Evolutionary conservation across 177 flowering plant species (phyloP).

Genomic region (Vitis hybrid): DNA sequence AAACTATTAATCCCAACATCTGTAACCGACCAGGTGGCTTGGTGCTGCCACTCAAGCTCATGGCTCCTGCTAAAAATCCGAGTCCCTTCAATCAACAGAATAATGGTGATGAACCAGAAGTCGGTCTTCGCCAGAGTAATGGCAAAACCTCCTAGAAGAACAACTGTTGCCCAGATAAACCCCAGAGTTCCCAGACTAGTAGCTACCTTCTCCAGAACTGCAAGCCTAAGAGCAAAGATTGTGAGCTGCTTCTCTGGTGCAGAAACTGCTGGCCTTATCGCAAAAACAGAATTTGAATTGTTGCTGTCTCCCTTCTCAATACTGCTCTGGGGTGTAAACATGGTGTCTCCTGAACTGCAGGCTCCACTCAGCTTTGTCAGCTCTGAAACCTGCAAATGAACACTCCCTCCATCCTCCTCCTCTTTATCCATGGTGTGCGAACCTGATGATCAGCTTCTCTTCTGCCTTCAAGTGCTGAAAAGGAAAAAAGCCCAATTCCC

Average conservation of each 20-base stretch:
- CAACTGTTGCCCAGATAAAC: constrained; percentile 98
- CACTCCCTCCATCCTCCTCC: constrained; percentile 21
- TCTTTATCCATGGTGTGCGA: constrained; percentile 16
- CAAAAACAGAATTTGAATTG: constrained; percentile 22
- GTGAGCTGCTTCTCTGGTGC: constrained; percentile 94
- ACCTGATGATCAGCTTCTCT: background rate
- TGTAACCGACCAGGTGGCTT: constrained; percentile 83
- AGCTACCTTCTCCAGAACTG: constrained; percentile 81
- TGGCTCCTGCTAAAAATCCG: constrained; percentile 90
- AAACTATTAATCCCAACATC: constrained; percentile 76
- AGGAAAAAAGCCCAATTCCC: background rate
- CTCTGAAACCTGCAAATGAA: constrained; percentile 31
- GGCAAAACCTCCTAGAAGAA: constrained; percentile 94
- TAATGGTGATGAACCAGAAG: constrained; percentile 84
- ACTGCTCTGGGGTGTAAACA: constrained; percentile 34
- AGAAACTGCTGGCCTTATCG: constrained; percentile 19
- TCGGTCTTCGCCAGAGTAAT: constrained; percentile 69
- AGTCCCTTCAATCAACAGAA: constrained; percentile 78
- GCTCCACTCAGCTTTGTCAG: constrained; percentile 20
- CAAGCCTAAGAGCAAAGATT: constrained; percentile 84
- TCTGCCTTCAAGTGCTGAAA: background rate
- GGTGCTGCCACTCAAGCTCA: constrained; percentile 97
- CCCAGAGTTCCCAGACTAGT: constrained; percentile 85
- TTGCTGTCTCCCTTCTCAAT: constrained; percentile 36
- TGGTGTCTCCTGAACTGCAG: constrained; percentile 21